These are phyloP conservation scores for Sindora glabra DNA, from an alignment of 306 rosid genomes.

Conservation along the genomic window DNA sequence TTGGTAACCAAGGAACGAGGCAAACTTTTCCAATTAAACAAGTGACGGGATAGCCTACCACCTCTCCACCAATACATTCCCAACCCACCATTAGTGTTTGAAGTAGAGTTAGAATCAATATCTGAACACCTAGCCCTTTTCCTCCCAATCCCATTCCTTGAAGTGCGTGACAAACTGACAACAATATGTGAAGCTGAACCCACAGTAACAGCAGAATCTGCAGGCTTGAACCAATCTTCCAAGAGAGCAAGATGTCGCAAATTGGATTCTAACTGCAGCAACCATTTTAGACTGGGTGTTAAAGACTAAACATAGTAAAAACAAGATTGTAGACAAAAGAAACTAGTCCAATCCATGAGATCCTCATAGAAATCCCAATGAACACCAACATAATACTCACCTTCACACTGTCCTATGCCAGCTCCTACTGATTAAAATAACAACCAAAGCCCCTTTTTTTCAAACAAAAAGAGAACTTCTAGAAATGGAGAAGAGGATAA, in stretches of 20 bases:
- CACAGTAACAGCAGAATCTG: constrained; percentile 68
- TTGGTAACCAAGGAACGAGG: constrained; percentile 69
- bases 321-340: no score
- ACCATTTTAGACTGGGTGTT: constrained; percentile 10
- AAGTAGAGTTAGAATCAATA: constrained; percentile 51
- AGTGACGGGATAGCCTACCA: constrained; percentile 77
- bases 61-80: constrained; percentile 96
- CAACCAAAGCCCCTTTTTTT: no score
- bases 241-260: constrained; percentile 58
- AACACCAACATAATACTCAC: no score
- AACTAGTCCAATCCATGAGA: no score
- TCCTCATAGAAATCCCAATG: no score
- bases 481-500: no score
- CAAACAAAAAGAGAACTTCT: no score
- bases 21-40: constrained; percentile 76
- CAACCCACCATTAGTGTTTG: constrained; percentile 62
- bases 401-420: no score
- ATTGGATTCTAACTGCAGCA: constrained; percentile 74
- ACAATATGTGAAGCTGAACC: constrained; percentile 84
- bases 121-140: constrained; percentile 64
- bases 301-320: constrained; percentile 8
- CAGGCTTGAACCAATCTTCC: constrained; percentile 77
- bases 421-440: no score
- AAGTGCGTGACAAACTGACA: constrained; percentile 48
- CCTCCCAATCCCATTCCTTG: constrained; percentile 53